phyloP scores from a whole-genome alignment of 306 rosid species.

The Cajanus cajan region DNA sequence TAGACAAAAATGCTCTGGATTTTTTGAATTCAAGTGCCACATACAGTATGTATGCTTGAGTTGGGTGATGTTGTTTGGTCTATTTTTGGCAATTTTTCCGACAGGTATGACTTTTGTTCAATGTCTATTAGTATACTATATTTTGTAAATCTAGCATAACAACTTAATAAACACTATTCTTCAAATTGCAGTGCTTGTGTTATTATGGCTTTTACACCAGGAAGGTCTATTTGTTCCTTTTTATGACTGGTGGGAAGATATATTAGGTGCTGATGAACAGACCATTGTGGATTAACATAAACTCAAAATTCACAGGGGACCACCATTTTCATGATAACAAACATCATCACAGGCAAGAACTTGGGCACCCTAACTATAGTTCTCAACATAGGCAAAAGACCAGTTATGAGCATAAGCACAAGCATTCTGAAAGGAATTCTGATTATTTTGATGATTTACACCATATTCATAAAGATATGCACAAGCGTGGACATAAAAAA shows the following conservation, averaged over 20 bases:
- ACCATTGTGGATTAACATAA: conserved; percentile 29
- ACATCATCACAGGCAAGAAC: conserved; percentile 39
- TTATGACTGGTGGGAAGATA: conserved; percentile 89
- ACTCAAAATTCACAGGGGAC: conserved; percentile 32
- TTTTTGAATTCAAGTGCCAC: conserved; percentile 91
- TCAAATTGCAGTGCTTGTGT: conserved; percentile 62
- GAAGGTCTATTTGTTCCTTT: conserved; percentile 91
- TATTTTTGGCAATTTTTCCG: conserved; percentile 73
- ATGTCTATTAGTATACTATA: neutral
- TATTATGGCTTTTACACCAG: conserved; percentile 78
- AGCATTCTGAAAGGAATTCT: conserved; percentile 45
- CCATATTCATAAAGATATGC: conserved; percentile 56
- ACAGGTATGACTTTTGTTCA: conserved; percentile 52
- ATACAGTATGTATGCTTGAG: conserved; percentile 85
- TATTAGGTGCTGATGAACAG: conserved; percentile 39
- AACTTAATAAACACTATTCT: conserved; percentile 16
- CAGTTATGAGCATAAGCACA: conserved; percentile 51
- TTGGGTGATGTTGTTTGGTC: conserved; percentile 79
- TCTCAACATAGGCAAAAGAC: conserved; percentile 45
- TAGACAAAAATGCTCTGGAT: conserved; percentile 75
- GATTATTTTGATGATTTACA: conserved; percentile 43
- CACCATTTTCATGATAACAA: conserved; percentile 38
- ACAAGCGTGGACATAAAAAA: conserved; percentile 52
- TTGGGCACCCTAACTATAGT: conserved; percentile 40
- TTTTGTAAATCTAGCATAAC: neutral